Percentiles rank a stretch among this genome's conserved stretches.
phyloP scores from a whole-genome alignment of 2,329 filamentous ascomycete genomes.

The Talaromyces islandicus region DNA sequence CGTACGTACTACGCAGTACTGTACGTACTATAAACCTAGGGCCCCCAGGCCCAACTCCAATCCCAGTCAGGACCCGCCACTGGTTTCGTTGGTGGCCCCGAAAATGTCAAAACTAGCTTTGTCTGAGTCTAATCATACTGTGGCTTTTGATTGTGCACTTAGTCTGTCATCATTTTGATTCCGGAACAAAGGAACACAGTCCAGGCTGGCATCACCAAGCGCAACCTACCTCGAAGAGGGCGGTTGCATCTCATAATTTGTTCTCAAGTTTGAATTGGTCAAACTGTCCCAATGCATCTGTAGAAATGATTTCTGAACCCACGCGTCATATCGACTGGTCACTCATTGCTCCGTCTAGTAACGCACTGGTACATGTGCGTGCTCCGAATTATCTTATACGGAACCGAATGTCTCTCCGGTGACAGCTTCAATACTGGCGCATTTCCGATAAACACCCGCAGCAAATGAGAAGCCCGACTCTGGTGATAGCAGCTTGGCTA shows the following conservation, averaged over 20 bases:
- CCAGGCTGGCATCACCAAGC: not conserved
- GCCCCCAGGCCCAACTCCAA: not conserved
- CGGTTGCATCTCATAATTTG: not conserved
- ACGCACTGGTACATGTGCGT: no score
- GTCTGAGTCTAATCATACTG: not conserved
- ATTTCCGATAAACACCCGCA: no score
- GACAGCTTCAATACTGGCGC: no score
- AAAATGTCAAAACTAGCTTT: not conserved
- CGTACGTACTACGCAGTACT: no score
- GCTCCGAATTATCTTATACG: no score
- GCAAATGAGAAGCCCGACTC: no score
- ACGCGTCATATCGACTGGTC: no score
- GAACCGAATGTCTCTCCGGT: no score
- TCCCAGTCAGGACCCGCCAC: not conserved
- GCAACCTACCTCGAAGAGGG: not conserved
- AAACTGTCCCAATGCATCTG: not conserved
- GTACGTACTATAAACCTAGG: not conserved
- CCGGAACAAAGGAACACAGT: not conserved
- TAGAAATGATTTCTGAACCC: not conserved
- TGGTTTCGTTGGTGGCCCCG: not conserved
- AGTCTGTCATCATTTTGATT: not conserved
- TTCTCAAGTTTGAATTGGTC: not conserved
- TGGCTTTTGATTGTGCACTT: not conserved
- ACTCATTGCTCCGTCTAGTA: no score
- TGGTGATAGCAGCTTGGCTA: no score